Conservation (phyloP, 176 grass and related monocot genomes). For the barley (Hordeum vulgare) region MorexV3_pseudomolecules_assembly NC_058519.1:85433833-85434332, state of each 20-base stretch:
- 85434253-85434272: background rate
- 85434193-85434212: background rate
- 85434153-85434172: background rate
- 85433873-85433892: background rate
- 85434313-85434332: background rate
- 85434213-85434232: background rate
- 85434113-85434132: background rate
- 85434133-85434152: background rate
- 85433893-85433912: background rate
- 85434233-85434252: background rate
- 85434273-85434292: background rate
- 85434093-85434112: background rate
- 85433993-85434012: background rate
- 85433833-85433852: too few relatives aligned
- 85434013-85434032: background rate
- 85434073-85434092: background rate
- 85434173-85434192: constrained; percentile 16
- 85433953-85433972: background rate
- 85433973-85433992: background rate
- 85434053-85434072: background rate
- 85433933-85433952: background rate
- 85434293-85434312: background rate
- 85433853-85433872: too few relatives aligned
- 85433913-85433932: background rate
- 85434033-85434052: too few relatives aligned